These are phyloP conservation scores for Termitomyces sp. DNA, from an alignment of 768 basidiomycete species.

Conservation along the genomic window DNA sequence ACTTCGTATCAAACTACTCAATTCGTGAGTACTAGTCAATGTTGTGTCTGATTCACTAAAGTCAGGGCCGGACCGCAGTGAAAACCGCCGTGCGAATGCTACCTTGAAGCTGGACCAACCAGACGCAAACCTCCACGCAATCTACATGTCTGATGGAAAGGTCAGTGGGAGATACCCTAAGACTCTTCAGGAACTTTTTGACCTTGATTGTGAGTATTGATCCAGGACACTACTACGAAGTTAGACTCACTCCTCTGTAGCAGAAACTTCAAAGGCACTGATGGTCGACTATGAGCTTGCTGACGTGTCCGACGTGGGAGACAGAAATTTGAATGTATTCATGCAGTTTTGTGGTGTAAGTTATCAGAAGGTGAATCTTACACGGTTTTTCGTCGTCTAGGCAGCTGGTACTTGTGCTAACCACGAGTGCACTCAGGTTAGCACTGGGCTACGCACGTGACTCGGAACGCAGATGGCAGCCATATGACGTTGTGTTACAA, in stretches of 20 bases:
- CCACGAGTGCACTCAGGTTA: constrained; percentile 10
- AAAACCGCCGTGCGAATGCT: constrained; percentile 51
- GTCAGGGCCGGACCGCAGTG: constrained; percentile 27
- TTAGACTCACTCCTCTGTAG: constrained; percentile 14
- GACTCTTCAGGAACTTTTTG: constrained; percentile 45
- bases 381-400: not conserved
- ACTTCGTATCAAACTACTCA: constrained; percentile 43
- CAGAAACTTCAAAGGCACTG: constrained; percentile 26
- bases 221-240: not conserved
- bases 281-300: constrained; percentile 33
- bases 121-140: constrained; percentile 36
- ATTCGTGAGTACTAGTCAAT: constrained; percentile 40
- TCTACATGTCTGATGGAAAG: constrained; percentile 41
- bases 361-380: constrained; percentile 45
- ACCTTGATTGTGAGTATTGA: constrained; percentile 40
- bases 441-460: constrained; percentile 5
- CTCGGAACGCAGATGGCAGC: not conserved
- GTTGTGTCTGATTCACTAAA: not conserved
- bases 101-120: constrained; percentile 35
- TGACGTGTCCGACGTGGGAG: constrained; percentile 32
- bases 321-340: constrained; percentile 48
- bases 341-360: constrained; percentile 54
- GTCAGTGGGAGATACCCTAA: constrained; percentile 46
- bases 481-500: not conserved
- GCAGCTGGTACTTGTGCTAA: constrained; percentile 1